These are phyloP conservation scores for Astrothelium macrocarpum DNA, from an alignment of 495 filamentous ascomycete genomes.

Conservation along the genomic window DNA sequence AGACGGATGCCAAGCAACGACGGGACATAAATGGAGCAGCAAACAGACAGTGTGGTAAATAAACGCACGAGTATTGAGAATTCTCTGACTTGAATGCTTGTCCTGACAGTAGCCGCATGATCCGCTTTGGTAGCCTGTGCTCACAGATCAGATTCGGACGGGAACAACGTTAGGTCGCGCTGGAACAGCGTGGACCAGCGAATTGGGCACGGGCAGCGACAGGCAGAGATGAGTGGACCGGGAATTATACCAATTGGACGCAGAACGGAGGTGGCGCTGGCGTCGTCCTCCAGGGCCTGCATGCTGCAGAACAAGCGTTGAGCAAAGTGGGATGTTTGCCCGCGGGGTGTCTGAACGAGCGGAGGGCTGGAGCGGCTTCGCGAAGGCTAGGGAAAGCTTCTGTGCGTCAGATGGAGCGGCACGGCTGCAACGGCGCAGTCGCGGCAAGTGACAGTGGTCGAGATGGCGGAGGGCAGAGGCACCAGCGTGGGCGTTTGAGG, in stretches of 20 bases:
- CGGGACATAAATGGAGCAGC: neutral
- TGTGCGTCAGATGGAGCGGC: neutral
- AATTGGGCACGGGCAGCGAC: neutral
- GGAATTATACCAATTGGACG: slow-evolving; percentile 3
- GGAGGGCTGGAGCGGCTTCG: neutral
- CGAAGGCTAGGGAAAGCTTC: slow-evolving; percentile 1
- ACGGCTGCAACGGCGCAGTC: neutral
- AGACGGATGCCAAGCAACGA: neutral
- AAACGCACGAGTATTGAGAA: slow-evolving; percentile 32
- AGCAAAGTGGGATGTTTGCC: slow-evolving; percentile 4
- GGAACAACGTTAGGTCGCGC: neutral
- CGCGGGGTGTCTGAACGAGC: neutral
- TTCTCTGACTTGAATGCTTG: slow-evolving; percentile 28
- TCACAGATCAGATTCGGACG: neutral
- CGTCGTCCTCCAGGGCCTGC: neutral
- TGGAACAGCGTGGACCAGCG: slow-evolving; percentile 4
- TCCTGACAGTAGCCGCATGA: slow-evolving; percentile 36
- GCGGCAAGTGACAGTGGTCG: neutral
- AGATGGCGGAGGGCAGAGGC: no score
- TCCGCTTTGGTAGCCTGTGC: slow-evolving; percentile 29
- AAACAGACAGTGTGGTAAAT: neutral
- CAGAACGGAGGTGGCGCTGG: slow-evolving; percentile 1
- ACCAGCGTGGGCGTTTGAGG: neutral
- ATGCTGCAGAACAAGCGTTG: slow-evolving; percentile 1
- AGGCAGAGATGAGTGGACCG: neutral